phyloP scores from a whole-genome alignment of 768 basidiomycete species.

The Termitomyces sp. region DNA sequence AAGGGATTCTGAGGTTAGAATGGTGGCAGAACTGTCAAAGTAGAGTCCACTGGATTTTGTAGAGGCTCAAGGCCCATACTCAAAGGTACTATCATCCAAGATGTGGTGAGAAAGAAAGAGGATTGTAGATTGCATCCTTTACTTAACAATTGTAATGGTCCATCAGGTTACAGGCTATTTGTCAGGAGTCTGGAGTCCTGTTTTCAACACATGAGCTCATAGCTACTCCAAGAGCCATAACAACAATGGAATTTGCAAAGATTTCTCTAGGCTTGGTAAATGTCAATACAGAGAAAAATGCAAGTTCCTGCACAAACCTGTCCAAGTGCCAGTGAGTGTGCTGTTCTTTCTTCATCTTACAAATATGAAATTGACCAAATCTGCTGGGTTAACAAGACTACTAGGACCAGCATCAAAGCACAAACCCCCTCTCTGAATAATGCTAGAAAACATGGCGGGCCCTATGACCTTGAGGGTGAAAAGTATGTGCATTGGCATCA shows the following conservation, averaged over 20 bases:
- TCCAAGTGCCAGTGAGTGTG: background rate
- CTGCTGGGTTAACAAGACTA: background rate
- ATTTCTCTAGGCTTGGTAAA: background rate
- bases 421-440: background rate
- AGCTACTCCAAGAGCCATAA: background rate
- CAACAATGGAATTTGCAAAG: background rate
- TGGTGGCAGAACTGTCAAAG: no score
- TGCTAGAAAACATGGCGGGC: background rate
- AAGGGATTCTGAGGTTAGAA: no score
- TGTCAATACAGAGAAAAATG: conserved; percentile 6
- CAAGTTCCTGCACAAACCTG: background rate
- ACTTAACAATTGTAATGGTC: no score
- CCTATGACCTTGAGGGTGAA: background rate
- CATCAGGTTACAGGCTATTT: no score
- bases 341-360: background rate
- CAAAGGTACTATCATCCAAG: no score
- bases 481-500: background rate
- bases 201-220: no score
- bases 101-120: no score
- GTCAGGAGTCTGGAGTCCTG: no score
- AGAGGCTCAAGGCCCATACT: no score
- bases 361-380: background rate
- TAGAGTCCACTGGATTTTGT: no score
- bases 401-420: background rate
- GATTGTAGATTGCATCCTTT: no score